Evolutionary conservation across 1,284 basidiomycete species (phyloP), one percentile per base, ranked within the genome.

Genomic region (Cronartium quercuum): DNA sequence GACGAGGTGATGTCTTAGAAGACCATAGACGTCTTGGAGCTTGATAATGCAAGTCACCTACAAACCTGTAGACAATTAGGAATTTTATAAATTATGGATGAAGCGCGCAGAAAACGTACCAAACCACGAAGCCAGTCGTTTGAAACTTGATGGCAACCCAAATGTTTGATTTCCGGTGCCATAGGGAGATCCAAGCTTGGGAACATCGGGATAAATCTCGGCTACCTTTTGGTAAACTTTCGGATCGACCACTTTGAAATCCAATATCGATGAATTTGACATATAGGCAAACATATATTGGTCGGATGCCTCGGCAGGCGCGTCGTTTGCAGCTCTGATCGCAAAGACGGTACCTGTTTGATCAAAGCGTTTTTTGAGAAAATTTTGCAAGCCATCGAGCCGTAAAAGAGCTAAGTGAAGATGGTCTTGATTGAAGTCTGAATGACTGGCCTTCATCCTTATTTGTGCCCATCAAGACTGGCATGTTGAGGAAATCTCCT

Each of bases 181-280:
- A 75, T 74, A 79, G 1, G 79, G 79, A 38, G 75, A 77, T 2
- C 79, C 79, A 24, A 65, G 21, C 1, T 38, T 24, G 1, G 76
- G 78, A 9, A 76, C 75, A 42, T 77, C 58, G 12, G 77, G 76
- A 68, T 79, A 79, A 7, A 76, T 55, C 24, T 65, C 60, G 15
- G 77, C 66, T 41, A 73, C 47, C n/a, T 66, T 55, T 9, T 58
- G n/a, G 42, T 55, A 66, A 34, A 73, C 63, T 42, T 51, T 18
- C 4, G n/a, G 12, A 73, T 73, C 63, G 24, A 73, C 51, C 34
- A 24, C 24, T 37, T 55, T 7, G 41, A 57, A 18, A 55, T 73
- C 62, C 29, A 73, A 41, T 15, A 73, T 40, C 6, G 70, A 73
- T 21, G 44, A 64, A 38, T 73, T 66, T 29, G 63, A 40, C 70